These are phyloP conservation scores for Starmerella scarabaei DNA, from an alignment of 805 yeast species.

Conservation along the genomic window DNA sequence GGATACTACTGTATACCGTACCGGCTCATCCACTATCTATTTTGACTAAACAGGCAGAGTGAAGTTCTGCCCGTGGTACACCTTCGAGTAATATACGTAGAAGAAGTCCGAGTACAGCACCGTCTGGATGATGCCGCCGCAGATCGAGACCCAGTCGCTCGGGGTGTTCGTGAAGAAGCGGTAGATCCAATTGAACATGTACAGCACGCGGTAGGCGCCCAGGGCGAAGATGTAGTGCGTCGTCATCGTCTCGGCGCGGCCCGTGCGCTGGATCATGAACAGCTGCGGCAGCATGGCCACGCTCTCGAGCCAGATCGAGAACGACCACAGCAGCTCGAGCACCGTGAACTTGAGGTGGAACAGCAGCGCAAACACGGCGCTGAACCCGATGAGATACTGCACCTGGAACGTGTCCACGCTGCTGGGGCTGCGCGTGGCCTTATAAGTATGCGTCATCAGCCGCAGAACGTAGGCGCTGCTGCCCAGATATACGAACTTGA, in stretches of 20 bases:
- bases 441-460: conserved; percentile 51
- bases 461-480: conserved; percentile 65
- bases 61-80: conserved; percentile 64
- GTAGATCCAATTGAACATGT: conserved; percentile 92
- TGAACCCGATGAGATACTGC: conserved; percentile 53
- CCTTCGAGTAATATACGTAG: conserved; percentile 71
- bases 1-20: no score
- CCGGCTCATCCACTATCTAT: no score
- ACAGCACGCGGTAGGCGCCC: conserved; percentile 79
- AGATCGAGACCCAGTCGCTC: conserved; percentile 60
- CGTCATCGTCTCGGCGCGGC: conserved; percentile 77
- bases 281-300: conserved; percentile 88
- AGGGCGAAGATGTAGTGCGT: conserved; percentile 87
- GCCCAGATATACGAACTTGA: conserved; percentile 71
- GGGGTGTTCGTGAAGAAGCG: conserved; percentile 39
- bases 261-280: conserved; percentile 77
- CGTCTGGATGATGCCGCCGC: conserved; percentile 79
- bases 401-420: conserved; percentile 60
- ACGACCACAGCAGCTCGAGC: conserved; percentile 61
- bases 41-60: conserved; percentile 52
- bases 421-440: conserved; percentile 43
- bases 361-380: conserved; percentile 43
- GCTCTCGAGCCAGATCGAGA: conserved; percentile 83
- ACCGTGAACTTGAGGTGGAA: conserved; percentile 54
- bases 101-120: conserved; percentile 87